phyloP scores from a whole-genome alignment of 176 grass and related monocot genomes.

The Hyparrhenia diplandra region DNA sequence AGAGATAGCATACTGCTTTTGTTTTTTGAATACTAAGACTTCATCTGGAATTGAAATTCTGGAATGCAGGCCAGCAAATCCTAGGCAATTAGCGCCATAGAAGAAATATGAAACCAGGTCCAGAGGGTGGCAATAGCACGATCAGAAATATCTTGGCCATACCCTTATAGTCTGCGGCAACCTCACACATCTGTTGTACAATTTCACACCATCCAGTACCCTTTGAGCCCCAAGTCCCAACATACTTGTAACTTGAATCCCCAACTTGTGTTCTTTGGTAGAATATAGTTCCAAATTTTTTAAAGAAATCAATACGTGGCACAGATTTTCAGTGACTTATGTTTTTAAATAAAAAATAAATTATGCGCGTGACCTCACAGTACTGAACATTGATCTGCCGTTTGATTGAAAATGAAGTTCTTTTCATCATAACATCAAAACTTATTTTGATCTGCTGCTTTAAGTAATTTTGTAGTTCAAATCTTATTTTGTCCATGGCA shows the following conservation, averaged over 20 bases:
- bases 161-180: neutral
- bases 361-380: neutral
- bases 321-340: neutral
- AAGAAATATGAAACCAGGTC: neutral
- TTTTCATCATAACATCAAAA: neutral
- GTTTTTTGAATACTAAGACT: neutral
- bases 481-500: too few relatives aligned
- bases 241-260: neutral
- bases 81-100: neutral
- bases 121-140: neutral
- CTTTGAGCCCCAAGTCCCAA: neutral
- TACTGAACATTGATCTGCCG: neutral
- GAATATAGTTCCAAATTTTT: neutral
- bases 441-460: neutral
- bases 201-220: neutral
- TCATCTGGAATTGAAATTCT: neutral
- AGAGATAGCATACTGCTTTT: neutral
- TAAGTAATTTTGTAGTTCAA: neutral
- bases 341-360: neutral
- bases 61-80: neutral
- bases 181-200: neutral
- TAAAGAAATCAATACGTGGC: neutral
- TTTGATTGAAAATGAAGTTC: neutral
- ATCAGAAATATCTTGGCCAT: neutral
- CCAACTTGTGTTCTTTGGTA: neutral